phyloP scores from a whole-genome alignment of 2,329 filamentous ascomycete genomes.

The Pseudopithomyces chartarum region DNA sequence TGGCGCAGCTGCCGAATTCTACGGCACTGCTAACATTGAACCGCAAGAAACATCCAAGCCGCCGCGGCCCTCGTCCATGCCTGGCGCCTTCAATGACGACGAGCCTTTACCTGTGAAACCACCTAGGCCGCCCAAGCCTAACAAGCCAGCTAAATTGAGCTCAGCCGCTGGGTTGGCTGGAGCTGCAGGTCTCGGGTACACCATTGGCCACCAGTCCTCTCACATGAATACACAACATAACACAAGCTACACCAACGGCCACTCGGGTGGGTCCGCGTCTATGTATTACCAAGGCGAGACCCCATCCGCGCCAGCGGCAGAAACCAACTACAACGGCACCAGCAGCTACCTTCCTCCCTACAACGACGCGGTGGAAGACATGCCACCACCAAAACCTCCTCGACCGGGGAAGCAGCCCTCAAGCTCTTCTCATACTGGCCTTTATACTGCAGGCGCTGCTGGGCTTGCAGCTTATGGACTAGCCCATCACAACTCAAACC shows the following conservation, averaged over 20 bases:
- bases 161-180: slow-evolving; percentile 43
- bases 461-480: slow-evolving; percentile 54
- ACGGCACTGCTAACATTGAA: slow-evolving; percentile 35
- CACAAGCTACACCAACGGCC: slow-evolving; percentile 28
- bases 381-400: slow-evolving; percentile 40
- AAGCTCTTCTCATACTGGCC: slow-evolving; percentile 48
- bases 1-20: slow-evolving; percentile 65
- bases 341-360: slow-evolving; percentile 40
- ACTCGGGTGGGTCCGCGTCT: slow-evolving; percentile 20
- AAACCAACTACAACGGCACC: slow-evolving; percentile 35
- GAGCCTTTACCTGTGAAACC: slow-evolving; percentile 36
- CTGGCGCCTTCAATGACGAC: slow-evolving; percentile 43
- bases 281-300: slow-evolving; percentile 38
- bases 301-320: slow-evolving; percentile 32
- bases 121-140: slow-evolving; percentile 35
- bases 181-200: slow-evolving; percentile 51
- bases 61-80: slow-evolving; percentile 39
- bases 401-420: slow-evolving; percentile 47
- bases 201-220: slow-evolving; percentile 40
- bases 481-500: slow-evolving; percentile 43
- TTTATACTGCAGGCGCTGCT: slow-evolving; percentile 53
- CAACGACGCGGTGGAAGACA: slow-evolving; percentile 27
- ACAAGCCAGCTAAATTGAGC: slow-evolving; percentile 39
- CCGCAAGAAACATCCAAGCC: slow-evolving; percentile 41
- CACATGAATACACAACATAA: slow-evolving; percentile 35